Evolutionary conservation across 441 rosid genomes (phyloP).

Genomic region (Metrosideros polymorpha): DNA sequence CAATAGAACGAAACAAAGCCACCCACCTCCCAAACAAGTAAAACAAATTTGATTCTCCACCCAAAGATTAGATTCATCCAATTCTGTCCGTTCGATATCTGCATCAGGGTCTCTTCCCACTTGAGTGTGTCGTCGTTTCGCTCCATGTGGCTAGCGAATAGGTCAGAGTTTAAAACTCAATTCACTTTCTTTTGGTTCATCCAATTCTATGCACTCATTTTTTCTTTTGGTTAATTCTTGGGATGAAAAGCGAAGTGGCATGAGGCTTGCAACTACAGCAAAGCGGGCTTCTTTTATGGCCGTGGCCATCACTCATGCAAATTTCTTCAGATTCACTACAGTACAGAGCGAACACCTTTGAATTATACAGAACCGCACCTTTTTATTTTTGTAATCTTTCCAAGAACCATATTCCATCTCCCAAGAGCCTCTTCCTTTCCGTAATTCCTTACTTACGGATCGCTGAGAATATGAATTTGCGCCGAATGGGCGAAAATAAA

Average conservation of each 20-base stretch:
- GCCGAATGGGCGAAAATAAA: neutral
- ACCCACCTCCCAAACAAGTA: neutral
- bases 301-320: neutral
- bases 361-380: neutral
- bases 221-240: neutral
- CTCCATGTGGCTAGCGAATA: neutral
- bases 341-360: neutral
- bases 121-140: neutral
- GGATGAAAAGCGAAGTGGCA: neutral
- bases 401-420: neutral
- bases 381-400: neutral
- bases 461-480: neutral
- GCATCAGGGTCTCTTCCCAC: neutral
- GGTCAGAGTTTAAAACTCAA: neutral
- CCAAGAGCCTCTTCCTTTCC: neutral
- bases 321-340: constrained; percentile 1
- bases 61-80: neutral
- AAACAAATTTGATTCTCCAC: neutral
- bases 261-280: constrained; percentile 37
- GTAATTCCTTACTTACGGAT: neutral
- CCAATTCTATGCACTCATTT: neutral
- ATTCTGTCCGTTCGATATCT: neutral
- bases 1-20: neutral
- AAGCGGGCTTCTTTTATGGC: constrained; percentile 17
- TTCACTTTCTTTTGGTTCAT: neutral